These are phyloP conservation scores for Elasticomyces elasticus DNA, from an alignment of 495 filamentous ascomycete species.

Conservation along the genomic window DNA sequence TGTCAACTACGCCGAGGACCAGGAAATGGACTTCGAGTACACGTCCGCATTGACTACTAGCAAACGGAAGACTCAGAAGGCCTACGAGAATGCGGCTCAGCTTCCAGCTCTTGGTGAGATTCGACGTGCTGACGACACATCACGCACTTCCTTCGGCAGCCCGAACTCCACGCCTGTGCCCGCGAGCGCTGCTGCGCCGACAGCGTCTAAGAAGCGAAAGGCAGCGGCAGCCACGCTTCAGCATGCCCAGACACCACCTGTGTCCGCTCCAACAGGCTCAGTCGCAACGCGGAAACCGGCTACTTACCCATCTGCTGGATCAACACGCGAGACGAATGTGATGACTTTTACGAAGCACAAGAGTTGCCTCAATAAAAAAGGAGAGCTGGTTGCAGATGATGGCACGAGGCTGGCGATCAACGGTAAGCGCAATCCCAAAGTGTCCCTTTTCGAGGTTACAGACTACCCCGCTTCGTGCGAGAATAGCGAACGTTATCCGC, in stretches of 20 bases:
- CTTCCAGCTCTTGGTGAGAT: constrained; percentile 4
- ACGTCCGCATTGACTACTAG: constrained; percentile 7
- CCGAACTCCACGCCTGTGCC: constrained; percentile 54
- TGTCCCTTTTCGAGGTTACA: constrained; percentile 7
- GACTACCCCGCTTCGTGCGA: constrained; percentile 13
- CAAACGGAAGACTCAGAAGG: constrained; percentile 18
- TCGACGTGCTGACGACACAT: constrained; percentile 1
- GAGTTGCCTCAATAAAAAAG: constrained; percentile 55
- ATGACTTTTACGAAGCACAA: constrained; percentile 68
- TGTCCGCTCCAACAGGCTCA: constrained; percentile 17
- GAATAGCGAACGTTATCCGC: constrained; percentile 1
- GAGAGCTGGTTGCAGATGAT: constrained; percentile 79
- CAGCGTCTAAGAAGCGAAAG: constrained; percentile 73
- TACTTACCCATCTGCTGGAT: constrained; percentile 10
- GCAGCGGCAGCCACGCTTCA: constrained; percentile 33
- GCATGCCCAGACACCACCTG: constrained; percentile 11
- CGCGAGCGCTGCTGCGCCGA: constrained; percentile 48
- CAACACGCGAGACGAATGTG: constrained; percentile 55
- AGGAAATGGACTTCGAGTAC: constrained; percentile 74
- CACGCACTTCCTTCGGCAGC: constrained; percentile 11
- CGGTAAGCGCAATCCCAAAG: constrained; percentile 50
- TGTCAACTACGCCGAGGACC: constrained; percentile 94
- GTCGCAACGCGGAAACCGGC: constrained; percentile 15
- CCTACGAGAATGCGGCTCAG: constrained; percentile 16
- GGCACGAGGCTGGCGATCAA: constrained; percentile 74